These are phyloP conservation scores for Gyrodon lividus DNA, from an alignment of 768 basidiomycete species.

Conservation along the genomic window DNA sequence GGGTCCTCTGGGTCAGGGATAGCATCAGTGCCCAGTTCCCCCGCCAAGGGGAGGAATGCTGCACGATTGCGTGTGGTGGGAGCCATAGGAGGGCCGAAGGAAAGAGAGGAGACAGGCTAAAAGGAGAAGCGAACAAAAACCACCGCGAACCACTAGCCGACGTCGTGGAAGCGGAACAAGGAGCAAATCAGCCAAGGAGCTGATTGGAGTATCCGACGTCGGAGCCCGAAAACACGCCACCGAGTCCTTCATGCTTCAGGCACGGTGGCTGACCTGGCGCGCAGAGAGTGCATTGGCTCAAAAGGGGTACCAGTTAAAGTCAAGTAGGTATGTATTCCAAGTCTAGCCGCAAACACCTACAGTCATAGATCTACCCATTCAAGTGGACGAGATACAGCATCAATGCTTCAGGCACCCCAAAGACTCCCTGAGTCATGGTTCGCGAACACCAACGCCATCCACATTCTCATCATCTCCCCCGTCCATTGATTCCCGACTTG, in stretches of 20 bases:
- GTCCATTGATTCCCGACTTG: conserved; percentile 9
- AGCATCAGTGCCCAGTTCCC: background rate
- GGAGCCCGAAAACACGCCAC: background rate
- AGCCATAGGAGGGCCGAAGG: background rate
- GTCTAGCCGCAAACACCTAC: no score
- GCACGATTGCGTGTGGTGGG: background rate
- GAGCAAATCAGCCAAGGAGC: no score
- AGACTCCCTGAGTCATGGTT: background rate
- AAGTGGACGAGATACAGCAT: no score
- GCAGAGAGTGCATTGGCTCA: no score
- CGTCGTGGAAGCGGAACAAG: background rate
- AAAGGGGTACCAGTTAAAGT: no score
- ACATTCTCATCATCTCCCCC: background rate
- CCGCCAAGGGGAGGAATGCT: no score
- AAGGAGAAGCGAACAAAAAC: background rate
- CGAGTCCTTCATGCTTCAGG: background rate
- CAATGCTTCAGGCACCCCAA: background rate
- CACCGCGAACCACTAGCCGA: background rate
- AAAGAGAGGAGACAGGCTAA: background rate
- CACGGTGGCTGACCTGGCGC: background rate
- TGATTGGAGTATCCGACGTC: background rate
- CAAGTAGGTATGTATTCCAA: no score
- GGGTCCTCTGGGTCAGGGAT: background rate
- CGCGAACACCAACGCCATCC: background rate
- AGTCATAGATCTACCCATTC: no score